These are phyloP conservation scores for Backusella psychrophila DNA, from an alignment of 192 early-diverging fungal genomes.

Conservation along the genomic window DNA sequence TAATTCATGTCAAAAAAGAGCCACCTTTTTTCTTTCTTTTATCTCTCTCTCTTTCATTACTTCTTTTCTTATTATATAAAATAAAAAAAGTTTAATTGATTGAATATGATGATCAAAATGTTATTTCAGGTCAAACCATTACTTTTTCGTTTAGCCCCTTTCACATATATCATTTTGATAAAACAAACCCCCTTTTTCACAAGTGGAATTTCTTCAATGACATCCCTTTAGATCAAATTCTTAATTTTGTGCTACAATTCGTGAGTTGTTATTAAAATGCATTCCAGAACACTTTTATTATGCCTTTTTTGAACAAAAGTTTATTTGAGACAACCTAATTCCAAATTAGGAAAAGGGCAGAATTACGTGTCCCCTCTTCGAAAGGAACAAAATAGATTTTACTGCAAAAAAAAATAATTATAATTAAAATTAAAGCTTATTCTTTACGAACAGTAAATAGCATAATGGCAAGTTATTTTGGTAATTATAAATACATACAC, in stretches of 20 bases:
- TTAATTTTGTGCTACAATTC: constrained; percentile 3
- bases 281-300: neutral
- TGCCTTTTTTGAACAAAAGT: neutral
- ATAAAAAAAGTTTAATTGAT: constrained; percentile 33
- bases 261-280: neutral
- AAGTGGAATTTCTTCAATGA: neutral
- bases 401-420: neutral
- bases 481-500: constrained; percentile 13
- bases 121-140: constrained; percentile 74
- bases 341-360: neutral
- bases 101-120: constrained; percentile 72
- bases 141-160: constrained; percentile 11
- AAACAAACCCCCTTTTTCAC: neutral
- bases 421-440: neutral
- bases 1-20: constrained; percentile 48
- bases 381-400: neutral
- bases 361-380: neutral
- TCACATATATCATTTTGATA: neutral
- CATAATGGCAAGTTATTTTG: constrained; percentile 41
- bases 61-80: neutral
- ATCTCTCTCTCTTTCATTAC: neutral
- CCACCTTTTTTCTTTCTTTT: neutral
- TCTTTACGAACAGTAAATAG: neutral
- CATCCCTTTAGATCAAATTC: neutral
- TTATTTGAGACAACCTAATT: neutral